These are phyloP conservation scores for Amanita rubescens DNA, from an alignment of 768 basidiomycete species.

Conservation along the genomic window DNA sequence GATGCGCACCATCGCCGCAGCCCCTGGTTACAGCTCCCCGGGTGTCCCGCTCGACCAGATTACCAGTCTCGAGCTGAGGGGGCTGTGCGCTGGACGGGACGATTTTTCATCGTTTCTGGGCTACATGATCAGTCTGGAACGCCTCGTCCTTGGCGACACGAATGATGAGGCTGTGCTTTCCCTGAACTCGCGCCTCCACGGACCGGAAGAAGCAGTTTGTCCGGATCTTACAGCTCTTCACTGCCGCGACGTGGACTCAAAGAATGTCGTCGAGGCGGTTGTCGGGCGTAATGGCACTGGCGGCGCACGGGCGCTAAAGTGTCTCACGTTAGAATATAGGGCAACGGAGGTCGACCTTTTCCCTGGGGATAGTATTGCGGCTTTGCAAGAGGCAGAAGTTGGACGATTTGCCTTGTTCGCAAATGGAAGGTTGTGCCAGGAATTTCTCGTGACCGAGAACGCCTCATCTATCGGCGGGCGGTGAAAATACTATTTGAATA, in stretches of 20 bases:
- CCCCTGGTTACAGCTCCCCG: no score
- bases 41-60: not conserved
- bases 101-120: not conserved
- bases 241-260: not conserved
- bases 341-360: constrained; percentile 27
- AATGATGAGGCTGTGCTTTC: not conserved
- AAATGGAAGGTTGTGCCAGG: not conserved
- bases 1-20: not conserved
- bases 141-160: not conserved
- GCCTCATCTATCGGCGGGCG: no score
- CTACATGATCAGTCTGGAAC: not conserved
- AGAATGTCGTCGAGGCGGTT: not conserved
- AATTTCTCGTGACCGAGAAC: not conserved
- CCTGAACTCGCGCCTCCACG: not conserved
- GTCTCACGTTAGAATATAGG: constrained; percentile 43
- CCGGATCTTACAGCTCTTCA: not conserved
- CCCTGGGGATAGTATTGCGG: constrained; percentile 35
- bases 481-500: no score
- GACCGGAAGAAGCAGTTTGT: not conserved
- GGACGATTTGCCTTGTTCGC: not conserved
- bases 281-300: not conserved
- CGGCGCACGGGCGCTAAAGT: not conserved
- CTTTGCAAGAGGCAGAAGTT: not conserved
- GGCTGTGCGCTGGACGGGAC: not conserved
- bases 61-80: constrained; percentile 1